Evolutionary conservation across 768 basidiomycete species (phyloP), one percentile per base, ranked within the genome.

Genomic region (Amanita molliuscula): DNA sequence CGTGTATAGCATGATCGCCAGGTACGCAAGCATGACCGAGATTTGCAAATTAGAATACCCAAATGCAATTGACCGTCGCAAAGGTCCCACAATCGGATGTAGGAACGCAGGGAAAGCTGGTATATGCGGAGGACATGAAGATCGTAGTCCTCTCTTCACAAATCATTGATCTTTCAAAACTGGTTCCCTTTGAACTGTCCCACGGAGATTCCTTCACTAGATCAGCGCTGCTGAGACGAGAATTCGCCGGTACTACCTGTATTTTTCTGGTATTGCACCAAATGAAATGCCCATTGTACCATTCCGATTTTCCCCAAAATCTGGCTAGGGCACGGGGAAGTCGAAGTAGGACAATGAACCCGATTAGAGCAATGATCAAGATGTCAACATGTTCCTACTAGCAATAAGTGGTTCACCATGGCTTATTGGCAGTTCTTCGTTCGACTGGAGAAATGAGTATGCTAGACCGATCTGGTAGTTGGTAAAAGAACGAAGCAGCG

Each of bases 271-370:
- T 10, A 47, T 56, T 56, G 38, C 64, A 55, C 42, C 66, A 68
- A 34, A 82, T 63, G 44, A 82, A 58, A 53, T 78, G 71, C 0
- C 81, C 81, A 42, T 62, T 69, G 26, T 60, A 60, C 81, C 80
- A 80, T 53, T 81, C 79, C 21, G 70, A 67, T 37, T 64, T 56
- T 28, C 66, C 67, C 54, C 76, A 76, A 48, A 81, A 68, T 33
- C 82, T 75, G 23, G 74, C 76, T 25, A 77, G 48, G 8, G 66
- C 67, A 47, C 76, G 73, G 6, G 81, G 81, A 8, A 81, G 60
- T 2, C 70, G 67, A 45, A 71, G 60, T 25, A 79, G 58, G 28
- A 72, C 64, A 36, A 75, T 63, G 15, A 70, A 48, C 0, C 62
- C 66, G 28, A 70, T 59, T 42, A 75, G 52, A 23, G 68, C 67